Evolutionary conservation across 805 yeast genomes (phyloP).

Genomic region (Lipomyces yamanashiensis): DNA sequence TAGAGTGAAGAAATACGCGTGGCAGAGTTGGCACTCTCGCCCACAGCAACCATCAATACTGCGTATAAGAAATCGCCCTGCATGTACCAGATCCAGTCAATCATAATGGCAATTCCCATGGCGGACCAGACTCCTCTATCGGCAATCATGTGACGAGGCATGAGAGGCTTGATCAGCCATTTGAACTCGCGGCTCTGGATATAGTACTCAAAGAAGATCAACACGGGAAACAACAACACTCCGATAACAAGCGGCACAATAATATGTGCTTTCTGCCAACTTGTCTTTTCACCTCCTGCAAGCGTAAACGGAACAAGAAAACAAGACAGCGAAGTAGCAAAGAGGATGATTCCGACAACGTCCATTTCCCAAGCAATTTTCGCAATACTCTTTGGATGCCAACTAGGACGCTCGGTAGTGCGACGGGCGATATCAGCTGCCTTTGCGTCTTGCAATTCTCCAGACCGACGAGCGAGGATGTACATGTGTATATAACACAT

Average conservation of each 20-base stretch:
- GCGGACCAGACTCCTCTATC: constrained; percentile 80
- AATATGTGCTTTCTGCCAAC: constrained; percentile 65
- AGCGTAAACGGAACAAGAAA: constrained; percentile 74
- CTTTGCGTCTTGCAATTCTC: constrained; percentile 51
- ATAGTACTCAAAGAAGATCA: constrained; percentile 62
- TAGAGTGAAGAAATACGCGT: constrained; percentile 65
- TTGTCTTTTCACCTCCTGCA: constrained; percentile 63
- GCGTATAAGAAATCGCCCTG: constrained; percentile 72
- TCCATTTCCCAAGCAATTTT: constrained; percentile 65
- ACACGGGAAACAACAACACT: constrained; percentile 61
- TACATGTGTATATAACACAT: constrained; percentile 61
- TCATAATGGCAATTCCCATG: constrained; percentile 59
- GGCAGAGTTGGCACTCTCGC: constrained; percentile 65
- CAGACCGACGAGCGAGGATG: constrained; percentile 55
- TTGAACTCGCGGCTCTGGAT: constrained; percentile 50
- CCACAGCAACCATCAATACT: constrained; percentile 65
- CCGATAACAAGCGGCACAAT: constrained; percentile 77
- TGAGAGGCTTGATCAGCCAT: constrained; percentile 52
- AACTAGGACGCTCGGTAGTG: constrained; percentile 42
- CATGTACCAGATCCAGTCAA: constrained; percentile 68
- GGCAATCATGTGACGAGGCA: constrained; percentile 61
- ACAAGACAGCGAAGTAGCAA: constrained; percentile 63
- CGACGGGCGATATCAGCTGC: constrained; percentile 34
- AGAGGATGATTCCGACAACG: constrained; percentile 61
- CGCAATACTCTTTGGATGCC: constrained; percentile 9